phyloP scores from a whole-genome alignment of 2,329 filamentous ascomycete genomes.

The Whalleya microplaca region DNA sequence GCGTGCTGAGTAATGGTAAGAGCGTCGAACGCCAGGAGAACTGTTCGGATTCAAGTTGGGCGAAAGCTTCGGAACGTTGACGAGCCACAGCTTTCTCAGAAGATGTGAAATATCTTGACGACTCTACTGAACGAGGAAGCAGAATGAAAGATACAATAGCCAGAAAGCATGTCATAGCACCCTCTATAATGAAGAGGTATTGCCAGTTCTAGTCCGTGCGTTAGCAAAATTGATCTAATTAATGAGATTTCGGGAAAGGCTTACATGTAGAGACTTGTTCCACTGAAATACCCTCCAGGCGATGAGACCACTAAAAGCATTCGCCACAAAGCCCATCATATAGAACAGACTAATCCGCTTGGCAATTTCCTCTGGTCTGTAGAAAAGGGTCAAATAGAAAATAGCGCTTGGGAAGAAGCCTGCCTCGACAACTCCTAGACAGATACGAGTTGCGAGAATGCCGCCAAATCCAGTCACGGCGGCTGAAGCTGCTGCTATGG shows the following conservation, averaged over 20 bases:
- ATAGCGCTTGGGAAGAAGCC: conserved; percentile 33
- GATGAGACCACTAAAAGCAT: conserved; percentile 29
- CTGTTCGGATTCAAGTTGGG: conserved; percentile 12
- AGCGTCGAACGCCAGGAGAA: conserved; percentile 11
- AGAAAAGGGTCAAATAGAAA: conserved; percentile 34
- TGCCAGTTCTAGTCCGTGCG: conserved; percentile 13
- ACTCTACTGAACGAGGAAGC: conserved; percentile 17
- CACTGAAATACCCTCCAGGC: conserved; percentile 31
- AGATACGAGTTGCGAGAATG: conserved; percentile 27
- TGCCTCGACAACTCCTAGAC: conserved; percentile 33
- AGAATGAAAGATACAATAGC: conserved; percentile 16
- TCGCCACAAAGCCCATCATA: conserved; percentile 26
- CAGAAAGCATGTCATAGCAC: conserved; percentile 22
- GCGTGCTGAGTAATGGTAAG: conserved; percentile 6
- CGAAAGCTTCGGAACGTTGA: conserved; percentile 11
- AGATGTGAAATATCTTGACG: conserved; percentile 10
- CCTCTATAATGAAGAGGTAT: conserved; percentile 34
- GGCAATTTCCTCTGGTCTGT: conserved; percentile 26
- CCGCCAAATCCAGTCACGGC: conserved; percentile 27
- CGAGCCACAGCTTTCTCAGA: conserved; percentile 12
- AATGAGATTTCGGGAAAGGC: not conserved
- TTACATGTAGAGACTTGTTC: conserved; percentile 14
- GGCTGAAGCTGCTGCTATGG: conserved; percentile 28
- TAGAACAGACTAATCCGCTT: conserved; percentile 23
- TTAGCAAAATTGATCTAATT: not conserved